Evolutionary conservation across 768 basidiomycete species (phyloP).

Genomic region (Pisolithus albus): DNA sequence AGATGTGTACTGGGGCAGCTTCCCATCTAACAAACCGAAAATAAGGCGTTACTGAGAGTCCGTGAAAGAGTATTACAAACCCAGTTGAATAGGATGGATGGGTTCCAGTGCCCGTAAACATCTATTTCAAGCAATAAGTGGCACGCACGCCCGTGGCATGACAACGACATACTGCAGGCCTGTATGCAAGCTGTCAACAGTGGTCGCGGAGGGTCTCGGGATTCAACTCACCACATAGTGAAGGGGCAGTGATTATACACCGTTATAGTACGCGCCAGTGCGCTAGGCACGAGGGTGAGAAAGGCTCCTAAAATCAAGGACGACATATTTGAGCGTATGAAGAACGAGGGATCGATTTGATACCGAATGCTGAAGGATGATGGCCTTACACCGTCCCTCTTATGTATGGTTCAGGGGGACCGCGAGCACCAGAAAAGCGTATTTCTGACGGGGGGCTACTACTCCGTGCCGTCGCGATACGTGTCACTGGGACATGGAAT

Average conservation of each 20-base stretch:
- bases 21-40: conserved; percentile 16
- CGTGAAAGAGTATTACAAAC: conserved; percentile 19
- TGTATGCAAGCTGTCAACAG: conserved; percentile 7
- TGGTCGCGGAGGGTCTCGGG: not conserved
- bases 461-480: too few species aligned
- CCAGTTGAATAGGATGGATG: conserved; percentile 36
- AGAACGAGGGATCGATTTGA: not conserved
- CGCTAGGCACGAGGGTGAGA: conserved; percentile 20
- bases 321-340: not conserved
- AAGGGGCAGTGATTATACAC: conserved; percentile 54
- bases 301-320: conserved; percentile 4
- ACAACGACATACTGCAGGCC: conserved; percentile 34
- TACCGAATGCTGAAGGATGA: not conserved
- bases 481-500: too few species aligned
- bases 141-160: not conserved
- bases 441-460: too few species aligned
- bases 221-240: conserved; percentile 45
- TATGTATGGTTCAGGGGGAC: too few species aligned
- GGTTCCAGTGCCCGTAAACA: conserved; percentile 50
- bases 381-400: not conserved
- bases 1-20: conserved; percentile 11
- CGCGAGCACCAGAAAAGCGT: too few species aligned
- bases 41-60: not conserved
- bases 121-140: conserved; percentile 22
- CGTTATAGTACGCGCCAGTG: conserved; percentile 44